Conservation (phyloP, 805 yeast genomes). For the Candida fluviatilis region DNA sequence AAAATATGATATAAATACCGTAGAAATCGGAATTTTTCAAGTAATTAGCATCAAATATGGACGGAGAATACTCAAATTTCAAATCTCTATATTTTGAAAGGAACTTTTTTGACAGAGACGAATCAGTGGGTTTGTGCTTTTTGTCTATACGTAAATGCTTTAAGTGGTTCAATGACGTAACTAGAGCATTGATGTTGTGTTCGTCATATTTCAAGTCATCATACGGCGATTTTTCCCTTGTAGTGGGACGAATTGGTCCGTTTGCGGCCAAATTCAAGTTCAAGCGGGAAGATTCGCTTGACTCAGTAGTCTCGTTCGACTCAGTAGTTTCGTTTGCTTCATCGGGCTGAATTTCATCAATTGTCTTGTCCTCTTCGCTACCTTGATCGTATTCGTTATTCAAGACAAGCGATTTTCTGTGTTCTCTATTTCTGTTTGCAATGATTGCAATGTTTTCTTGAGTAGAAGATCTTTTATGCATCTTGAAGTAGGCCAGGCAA, state of each 20-base stretch:
- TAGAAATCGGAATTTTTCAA: slow-evolving; percentile 51
- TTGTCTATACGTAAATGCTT: slow-evolving; percentile 2
- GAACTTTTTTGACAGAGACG: slow-evolving; percentile 15
- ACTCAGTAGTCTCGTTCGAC: no score
- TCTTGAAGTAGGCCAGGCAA: slow-evolving; percentile 2
- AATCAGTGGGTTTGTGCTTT: not conserved
- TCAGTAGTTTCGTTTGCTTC: no score
- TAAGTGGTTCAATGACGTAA: not conserved
- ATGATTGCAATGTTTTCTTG: slow-evolving; percentile 14
- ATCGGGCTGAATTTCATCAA: not conserved
- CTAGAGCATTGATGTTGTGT: not conserved
- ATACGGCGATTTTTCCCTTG: not conserved
- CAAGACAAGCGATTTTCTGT: slow-evolving; percentile 14
- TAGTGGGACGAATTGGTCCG: not conserved
- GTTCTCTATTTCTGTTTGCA: slow-evolving; percentile 13
- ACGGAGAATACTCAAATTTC: slow-evolving; percentile 34
- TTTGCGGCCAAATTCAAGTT: no score
- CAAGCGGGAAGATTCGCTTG: no score
- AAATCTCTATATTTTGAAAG: slow-evolving; percentile 55
- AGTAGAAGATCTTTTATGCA: slow-evolving; percentile 9
- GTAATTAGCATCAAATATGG: slow-evolving; percentile 51
- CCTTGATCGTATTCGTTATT: slow-evolving; percentile 14
- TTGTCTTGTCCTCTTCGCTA: not conserved
- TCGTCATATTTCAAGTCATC: not conserved
- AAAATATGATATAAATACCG: slow-evolving; percentile 78